Evolutionary conservation across 1,284 basidiomycete genomes (phyloP).

Genomic region (Farysia itapuensis): DNA sequence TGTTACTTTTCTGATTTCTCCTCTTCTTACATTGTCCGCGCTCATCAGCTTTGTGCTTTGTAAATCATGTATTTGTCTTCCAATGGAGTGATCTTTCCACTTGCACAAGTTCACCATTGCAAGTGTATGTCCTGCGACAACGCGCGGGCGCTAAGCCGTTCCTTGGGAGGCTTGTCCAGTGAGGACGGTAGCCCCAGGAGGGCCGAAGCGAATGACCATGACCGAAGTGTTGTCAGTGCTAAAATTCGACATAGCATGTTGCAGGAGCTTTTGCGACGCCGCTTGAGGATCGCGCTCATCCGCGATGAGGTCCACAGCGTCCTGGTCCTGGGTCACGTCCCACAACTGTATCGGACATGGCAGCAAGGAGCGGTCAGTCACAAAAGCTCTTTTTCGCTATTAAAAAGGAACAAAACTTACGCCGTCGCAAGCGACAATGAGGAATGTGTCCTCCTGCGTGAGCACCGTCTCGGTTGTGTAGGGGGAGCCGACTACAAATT

Average conservation of each 20-base stretch:
- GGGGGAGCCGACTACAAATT: conserved; percentile 95
- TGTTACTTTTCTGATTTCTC: too few relatives aligned
- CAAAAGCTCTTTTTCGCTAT: neutral
- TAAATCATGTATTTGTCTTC: too few relatives aligned
- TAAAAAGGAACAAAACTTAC: conserved; percentile 65
- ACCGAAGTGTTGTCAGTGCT: conserved; percentile 77
- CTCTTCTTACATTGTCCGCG: too few relatives aligned
- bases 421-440: conserved; percentile 96
- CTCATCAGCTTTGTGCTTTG: too few relatives aligned
- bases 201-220: conserved; percentile 53
- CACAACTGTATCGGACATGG: too few relatives aligned
- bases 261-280: conserved; percentile 76
- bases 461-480: conserved; percentile 96
- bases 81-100: too few relatives aligned
- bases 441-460: conserved; percentile 85
- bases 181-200: neutral
- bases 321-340: conserved; percentile 93
- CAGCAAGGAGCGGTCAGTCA: too few relatives aligned
- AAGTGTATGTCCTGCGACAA: too few relatives aligned
- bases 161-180: too few relatives aligned
- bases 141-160: too few relatives aligned
- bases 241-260: conserved; percentile 82
- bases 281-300: conserved; percentile 76
- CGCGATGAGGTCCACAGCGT: conserved; percentile 82
- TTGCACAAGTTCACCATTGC: too few relatives aligned